phyloP scores from a whole-genome alignment of 306 rosid genomes.

The Elaeagnus macrophylla region DNA sequence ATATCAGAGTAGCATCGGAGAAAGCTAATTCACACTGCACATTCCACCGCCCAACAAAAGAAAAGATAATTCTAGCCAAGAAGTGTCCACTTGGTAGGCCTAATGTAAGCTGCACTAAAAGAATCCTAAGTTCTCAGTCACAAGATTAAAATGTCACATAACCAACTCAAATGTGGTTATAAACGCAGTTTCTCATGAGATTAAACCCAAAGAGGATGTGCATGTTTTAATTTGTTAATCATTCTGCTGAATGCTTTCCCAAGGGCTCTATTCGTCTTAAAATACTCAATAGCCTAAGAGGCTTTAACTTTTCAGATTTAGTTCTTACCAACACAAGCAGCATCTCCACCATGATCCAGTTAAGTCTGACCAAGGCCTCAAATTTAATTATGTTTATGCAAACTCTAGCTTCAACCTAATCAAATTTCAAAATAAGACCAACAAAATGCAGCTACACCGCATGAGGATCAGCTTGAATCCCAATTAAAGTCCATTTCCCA shows the following conservation, averaged over 20 bases:
- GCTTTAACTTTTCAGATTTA: not conserved
- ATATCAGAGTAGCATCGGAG: not conserved
- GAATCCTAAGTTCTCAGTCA: not conserved
- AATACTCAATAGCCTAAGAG: not conserved
- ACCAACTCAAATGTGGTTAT: not conserved
- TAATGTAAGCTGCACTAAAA: not conserved
- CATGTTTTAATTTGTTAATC: not conserved
- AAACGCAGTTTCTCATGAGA: not conserved
- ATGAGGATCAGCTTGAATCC: not conserved
- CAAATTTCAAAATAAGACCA: not conserved
- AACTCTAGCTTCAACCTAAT: not conserved
- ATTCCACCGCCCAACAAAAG: not conserved
- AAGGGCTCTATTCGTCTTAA: not conserved
- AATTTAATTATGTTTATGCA: not conserved
- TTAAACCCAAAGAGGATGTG: not conserved
- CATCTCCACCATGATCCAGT: not conserved
- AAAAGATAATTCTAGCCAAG: not conserved
- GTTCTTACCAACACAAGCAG: not conserved
- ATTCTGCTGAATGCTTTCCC: not conserved
- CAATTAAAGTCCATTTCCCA: not conserved
- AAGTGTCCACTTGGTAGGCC: not conserved
- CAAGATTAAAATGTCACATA: not conserved
- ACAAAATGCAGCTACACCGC: not conserved
- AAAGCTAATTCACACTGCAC: not conserved
- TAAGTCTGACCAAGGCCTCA: not conserved